Evolutionary conservation across 768 basidiomycete genomes (phyloP), one percentile per base, ranked within the genome.

Genomic region (Russula brevipes): DNA sequence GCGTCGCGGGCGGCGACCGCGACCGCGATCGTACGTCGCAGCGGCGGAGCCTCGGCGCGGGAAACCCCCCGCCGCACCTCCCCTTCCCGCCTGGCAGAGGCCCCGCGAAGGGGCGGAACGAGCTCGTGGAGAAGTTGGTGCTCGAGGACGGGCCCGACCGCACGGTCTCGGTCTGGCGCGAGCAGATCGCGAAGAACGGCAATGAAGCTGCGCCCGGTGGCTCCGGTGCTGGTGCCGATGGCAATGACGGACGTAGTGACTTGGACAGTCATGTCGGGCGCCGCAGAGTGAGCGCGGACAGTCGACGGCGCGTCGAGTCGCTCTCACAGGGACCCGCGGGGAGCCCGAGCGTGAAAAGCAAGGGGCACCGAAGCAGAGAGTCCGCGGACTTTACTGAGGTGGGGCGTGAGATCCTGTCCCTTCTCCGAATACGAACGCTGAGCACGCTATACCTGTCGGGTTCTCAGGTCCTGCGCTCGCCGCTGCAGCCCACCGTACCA

Each of bases 141-240:
- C 47, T 75, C 44, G 74, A 75, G 61, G 74, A 76, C 58, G 71
- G 72, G 46, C 73, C 75, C 11, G 64, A 70, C 56, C 71, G 72
- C 50, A 75, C 72, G n/a, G 72, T 76, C 54, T 72, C 74, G 35
- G 57, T 75, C 12, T 76, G 75, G 75, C 70, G 75, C 46, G 74
- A 75, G 66, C 61, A 63, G 2, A 74, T 76, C 30, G 73, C 74
- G 50, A 69, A 72, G 68, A 72, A 70, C 52, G 62, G 60, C 36
- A 67, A 55, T 33, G 70, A 66, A 35, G 59, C 52, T 7, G 64
- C 35, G 61, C 57, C 10, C 30, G 57, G 57, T 1, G 51, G 31
- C 12, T 24, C 17, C 6, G 53, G 36, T 11, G 60, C 52, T 9
- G 41, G 11, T 9, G 56, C 60, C 14, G 54, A 41, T 11, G 61